phyloP scores from a whole-genome alignment of 257 asterid species.

The Nicotiana benthamiana region DNA sequence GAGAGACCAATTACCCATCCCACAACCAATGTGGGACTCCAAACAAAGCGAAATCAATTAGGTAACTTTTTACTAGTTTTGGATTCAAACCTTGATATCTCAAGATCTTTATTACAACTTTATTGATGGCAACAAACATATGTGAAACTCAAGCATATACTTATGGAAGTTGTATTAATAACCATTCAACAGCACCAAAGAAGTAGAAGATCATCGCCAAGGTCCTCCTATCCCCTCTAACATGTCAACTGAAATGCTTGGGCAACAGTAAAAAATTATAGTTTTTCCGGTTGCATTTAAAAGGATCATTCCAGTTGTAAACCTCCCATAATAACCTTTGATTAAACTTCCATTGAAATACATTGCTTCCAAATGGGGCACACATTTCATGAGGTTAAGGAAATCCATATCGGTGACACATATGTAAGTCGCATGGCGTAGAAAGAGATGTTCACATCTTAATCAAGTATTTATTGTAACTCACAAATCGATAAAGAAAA shows the following conservation, averaged over 20 bases:
- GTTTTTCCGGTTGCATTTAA: background rate
- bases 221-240: background rate
- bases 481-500: background rate
- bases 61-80: background rate
- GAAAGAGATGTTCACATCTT: background rate
- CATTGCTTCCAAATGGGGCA: background rate
- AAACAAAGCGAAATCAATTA: too few relatives aligned
- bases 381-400: background rate
- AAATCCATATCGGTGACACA: background rate
- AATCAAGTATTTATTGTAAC: background rate
- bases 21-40: too few relatives aligned
- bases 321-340: background rate
- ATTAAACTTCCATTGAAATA: background rate
- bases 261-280: background rate
- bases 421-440: background rate
- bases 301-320: background rate
- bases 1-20: too few relatives aligned
- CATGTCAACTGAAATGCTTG: background rate
- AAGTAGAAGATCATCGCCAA: background rate
- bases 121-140: background rate
- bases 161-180: background rate
- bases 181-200: background rate
- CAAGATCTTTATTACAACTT: background rate
- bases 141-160: background rate
- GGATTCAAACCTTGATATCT: background rate